Evolutionary conservation across 805 yeast species (phyloP).

Genomic region (Candida pini): DNA sequence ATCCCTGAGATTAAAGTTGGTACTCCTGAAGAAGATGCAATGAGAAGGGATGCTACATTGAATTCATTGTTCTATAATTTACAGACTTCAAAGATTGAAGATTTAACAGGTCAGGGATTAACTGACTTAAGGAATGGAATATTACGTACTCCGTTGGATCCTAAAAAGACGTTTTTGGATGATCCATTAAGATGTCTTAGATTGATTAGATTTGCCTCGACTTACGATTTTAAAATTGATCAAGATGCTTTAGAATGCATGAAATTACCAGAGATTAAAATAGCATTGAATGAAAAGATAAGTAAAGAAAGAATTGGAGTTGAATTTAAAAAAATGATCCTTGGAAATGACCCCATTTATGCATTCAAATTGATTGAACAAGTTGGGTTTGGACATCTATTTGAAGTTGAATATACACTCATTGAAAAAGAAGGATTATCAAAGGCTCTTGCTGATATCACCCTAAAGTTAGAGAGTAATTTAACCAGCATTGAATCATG

Average conservation of each 20-base stretch:
- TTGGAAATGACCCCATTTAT: slow-evolving; percentile 52
- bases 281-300: slow-evolving; percentile 63
- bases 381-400: slow-evolving; percentile 54
- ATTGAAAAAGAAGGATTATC: slow-evolving; percentile 12
- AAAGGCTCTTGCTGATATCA: slow-evolving; percentile 16
- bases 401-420: slow-evolving; percentile 30
- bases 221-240: slow-evolving; percentile 66
- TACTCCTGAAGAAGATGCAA: slow-evolving; percentile 87
- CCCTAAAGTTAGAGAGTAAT: slow-evolving; percentile 13
- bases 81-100: slow-evolving; percentile 65
- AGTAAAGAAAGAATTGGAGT: slow-evolving; percentile 87
- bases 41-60: slow-evolving; percentile 90
- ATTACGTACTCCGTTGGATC: slow-evolving; percentile 82
- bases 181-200: slow-evolving; percentile 91
- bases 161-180: slow-evolving; percentile 80
- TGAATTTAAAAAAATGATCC: slow-evolving; percentile 74
- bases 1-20: slow-evolving; percentile 84
- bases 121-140: slow-evolving; percentile 65
- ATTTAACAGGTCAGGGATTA: slow-evolving; percentile 73
- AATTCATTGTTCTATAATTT: slow-evolving; percentile 90
- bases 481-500: slow-evolving; percentile 10
- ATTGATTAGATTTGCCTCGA: slow-evolving; percentile 77
- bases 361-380: slow-evolving; percentile 58
- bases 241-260: slow-evolving; percentile 56
- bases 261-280: slow-evolving; percentile 50